phyloP scores from a whole-genome alignment of 2,329 filamentous ascomycete genomes.

The Fusarium liriodendri region DNA sequence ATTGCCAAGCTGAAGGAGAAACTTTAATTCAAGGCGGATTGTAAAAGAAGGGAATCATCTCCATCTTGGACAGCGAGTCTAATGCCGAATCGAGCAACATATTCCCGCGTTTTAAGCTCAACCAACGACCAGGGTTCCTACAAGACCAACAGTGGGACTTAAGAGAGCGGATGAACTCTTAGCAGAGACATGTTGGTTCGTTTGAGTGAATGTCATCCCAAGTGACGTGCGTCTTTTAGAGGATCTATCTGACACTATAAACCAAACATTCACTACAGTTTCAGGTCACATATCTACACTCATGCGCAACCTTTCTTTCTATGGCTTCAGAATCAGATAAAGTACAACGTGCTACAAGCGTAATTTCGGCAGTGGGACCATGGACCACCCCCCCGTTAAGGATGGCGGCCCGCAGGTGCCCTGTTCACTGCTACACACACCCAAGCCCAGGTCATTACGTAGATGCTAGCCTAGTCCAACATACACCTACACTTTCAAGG shows the following conservation, averaged over 20 bases:
- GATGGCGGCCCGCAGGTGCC: conserved; percentile 15
- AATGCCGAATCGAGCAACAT: conserved; percentile 5
- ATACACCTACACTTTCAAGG: neutral
- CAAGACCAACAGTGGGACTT: neutral
- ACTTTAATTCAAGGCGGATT: neutral
- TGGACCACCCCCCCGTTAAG: neutral
- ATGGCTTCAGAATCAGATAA: conserved; percentile 36
- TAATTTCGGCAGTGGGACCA: conserved; percentile 38
- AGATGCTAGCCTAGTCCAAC: neutral
- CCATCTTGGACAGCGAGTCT: neutral
- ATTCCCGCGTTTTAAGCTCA: conserved; percentile 18
- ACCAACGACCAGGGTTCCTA: neutral
- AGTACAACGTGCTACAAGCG: conserved; percentile 29
- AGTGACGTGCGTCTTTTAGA: neutral
- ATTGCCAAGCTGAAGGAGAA: neutral
- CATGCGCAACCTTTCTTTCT: conserved; percentile 7
- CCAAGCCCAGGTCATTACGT: conserved; percentile 18
- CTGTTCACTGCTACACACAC: conserved; percentile 17
- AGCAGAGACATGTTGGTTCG: neutral
- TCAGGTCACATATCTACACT: neutral
- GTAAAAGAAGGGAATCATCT: neutral
- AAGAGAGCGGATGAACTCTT: conserved; percentile 23
- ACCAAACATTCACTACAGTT: neutral
- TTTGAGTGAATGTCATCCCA: neutral
- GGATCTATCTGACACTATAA: neutral